Percentiles rank a stretch among this genome's conserved stretches.
phyloP scores from a whole-genome alignment of 805 yeast genomes.

The Candida corydali region DNA sequence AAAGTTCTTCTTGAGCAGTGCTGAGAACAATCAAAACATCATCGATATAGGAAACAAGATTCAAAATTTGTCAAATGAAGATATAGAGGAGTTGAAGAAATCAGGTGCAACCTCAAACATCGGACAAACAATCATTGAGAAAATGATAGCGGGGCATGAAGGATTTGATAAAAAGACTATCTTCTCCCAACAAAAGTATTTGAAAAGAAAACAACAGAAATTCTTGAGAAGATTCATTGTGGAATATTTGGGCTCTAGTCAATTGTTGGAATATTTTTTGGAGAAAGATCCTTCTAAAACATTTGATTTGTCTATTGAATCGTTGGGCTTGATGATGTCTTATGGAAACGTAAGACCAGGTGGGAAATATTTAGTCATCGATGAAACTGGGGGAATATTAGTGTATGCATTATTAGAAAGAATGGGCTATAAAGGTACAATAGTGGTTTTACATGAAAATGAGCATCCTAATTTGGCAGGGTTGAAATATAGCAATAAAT shows the following conservation, averaged over 20 bases:
- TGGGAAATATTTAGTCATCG: slow-evolving; percentile 82
- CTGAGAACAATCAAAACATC: slow-evolving; percentile 64
- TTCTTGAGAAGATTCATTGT: slow-evolving; percentile 83
- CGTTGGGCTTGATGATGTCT: slow-evolving; percentile 71
- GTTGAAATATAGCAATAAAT: slow-evolving; percentile 55
- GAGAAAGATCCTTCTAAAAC: slow-evolving; percentile 74
- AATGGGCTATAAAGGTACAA: slow-evolving; percentile 72
- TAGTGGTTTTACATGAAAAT: slow-evolving; percentile 81
- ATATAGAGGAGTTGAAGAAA: slow-evolving; percentile 78
- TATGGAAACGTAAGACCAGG: slow-evolving; percentile 84
- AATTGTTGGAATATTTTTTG: slow-evolving; percentile 65
- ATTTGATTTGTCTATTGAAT: slow-evolving; percentile 80
- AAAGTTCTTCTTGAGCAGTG: slow-evolving; percentile 36
- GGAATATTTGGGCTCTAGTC: slow-evolving; percentile 67
- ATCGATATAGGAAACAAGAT: slow-evolving; percentile 63
- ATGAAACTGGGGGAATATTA: slow-evolving; percentile 93
- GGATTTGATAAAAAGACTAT: slow-evolving; percentile 86
- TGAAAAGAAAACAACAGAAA: slow-evolving; percentile 88
- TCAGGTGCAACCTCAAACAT: slow-evolving; percentile 56
- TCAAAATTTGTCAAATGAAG: slow-evolving; percentile 72
- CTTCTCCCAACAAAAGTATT: slow-evolving; percentile 86
- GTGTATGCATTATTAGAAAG: slow-evolving; percentile 84
- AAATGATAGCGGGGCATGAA: slow-evolving; percentile 77
- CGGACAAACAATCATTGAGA: slow-evolving; percentile 76
- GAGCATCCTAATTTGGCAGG: slow-evolving; percentile 85